phyloP scores from a whole-genome alignment of 805 yeast species.

The Scheffersomyces amazonensis region DNA sequence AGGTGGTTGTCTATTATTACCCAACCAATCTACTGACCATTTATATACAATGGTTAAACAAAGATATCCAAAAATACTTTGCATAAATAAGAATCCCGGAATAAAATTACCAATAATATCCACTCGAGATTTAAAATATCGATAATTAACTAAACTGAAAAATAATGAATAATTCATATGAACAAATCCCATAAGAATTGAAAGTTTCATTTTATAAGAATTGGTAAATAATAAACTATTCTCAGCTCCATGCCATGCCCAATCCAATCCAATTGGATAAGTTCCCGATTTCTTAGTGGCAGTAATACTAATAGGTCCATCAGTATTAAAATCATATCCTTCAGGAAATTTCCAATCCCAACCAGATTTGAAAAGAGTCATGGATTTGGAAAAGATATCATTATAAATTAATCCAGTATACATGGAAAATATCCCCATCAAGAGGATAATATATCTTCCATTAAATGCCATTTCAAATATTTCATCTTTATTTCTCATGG shows the following conservation, averaged over 20 bases:
- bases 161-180: constrained; percentile 73
- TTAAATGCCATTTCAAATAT: constrained; percentile 74
- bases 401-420: constrained; percentile 74
- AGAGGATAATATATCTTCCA: constrained; percentile 64
- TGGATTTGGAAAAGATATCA: constrained; percentile 67
- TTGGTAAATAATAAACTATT: constrained; percentile 66
- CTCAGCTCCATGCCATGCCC: constrained; percentile 80
- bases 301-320: constrained; percentile 47
- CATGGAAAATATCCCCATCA: constrained; percentile 73
- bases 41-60: constrained; percentile 66
- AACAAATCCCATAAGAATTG: constrained; percentile 70
- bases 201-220: constrained; percentile 75
- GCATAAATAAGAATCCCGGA: constrained; percentile 75
- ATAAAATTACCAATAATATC: constrained; percentile 72
- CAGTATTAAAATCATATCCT: constrained; percentile 58
- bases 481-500: constrained; percentile 62
- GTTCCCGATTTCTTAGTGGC: constrained; percentile 42
- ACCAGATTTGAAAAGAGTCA: constrained; percentile 66
- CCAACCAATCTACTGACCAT: constrained; percentile 73
- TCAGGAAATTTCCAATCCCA: constrained; percentile 77
- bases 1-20: constrained; percentile 62
- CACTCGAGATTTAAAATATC: constrained; percentile 54
- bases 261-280: constrained; percentile 65
- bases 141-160: constrained; percentile 64
- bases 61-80: constrained; percentile 70